A percentile compares a stretch with the other conserved stretches of the same genome.
Conservation (phyloP, 768 basidiomycete genomes). For the Dendrothele bispora region DNA sequence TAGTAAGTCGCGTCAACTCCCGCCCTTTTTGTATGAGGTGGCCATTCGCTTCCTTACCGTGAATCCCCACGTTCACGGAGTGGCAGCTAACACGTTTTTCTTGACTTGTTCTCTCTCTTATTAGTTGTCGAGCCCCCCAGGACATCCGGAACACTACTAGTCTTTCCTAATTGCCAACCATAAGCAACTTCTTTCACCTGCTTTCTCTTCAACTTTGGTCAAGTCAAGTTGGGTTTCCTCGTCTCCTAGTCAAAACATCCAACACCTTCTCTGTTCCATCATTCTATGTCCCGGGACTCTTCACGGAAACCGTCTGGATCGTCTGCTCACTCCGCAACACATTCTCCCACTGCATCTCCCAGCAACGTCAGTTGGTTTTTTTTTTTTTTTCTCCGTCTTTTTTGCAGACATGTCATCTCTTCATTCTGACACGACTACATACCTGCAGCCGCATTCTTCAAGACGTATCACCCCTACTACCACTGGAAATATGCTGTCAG, state of each 20-base stretch:
- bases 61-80: background rate
- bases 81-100: background rate
- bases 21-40: background rate
- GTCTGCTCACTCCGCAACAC: constrained; percentile 62
- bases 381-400: constrained; percentile 7
- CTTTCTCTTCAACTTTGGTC: constrained; percentile 10
- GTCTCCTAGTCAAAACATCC: too few relatives aligned
- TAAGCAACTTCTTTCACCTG: constrained; percentile 10
- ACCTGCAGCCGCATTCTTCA: constrained; percentile 38
- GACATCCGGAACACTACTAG: too few relatives aligned
- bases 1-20: constrained; percentile 8
- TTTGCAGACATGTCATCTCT: constrained; percentile 9
- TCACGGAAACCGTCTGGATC: constrained; percentile 71
- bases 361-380: constrained; percentile 44
- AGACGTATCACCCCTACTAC: constrained; percentile 44
- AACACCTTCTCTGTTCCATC: constrained; percentile 8
- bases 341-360: constrained; percentile 63
- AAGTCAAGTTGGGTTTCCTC: too few relatives aligned
- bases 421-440: too few relatives aligned
- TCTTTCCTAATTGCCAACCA: constrained; percentile 1
- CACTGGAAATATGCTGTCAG: constrained; percentile 51
- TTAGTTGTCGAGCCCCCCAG: too few relatives aligned
- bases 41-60: too few relatives aligned
- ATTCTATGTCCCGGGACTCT: constrained; percentile 42
- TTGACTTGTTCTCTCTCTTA: background rate